These are phyloP conservation scores for Lotmaria passim DNA, from an alignment of 208 protist genomes.

Conservation along the genomic window DNA sequence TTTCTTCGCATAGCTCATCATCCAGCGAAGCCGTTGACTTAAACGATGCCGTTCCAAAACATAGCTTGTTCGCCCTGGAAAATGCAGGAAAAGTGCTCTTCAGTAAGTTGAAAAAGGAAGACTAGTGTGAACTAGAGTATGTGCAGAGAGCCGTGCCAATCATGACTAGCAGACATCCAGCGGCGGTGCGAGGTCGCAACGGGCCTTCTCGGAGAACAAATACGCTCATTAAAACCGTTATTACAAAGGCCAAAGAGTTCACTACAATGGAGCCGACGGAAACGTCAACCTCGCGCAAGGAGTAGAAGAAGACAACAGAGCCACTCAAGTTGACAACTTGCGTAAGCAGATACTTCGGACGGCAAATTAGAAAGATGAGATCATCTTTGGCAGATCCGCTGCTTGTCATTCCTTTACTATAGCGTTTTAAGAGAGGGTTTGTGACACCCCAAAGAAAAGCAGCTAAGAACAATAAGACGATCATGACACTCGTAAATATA, in stretches of 20 bases:
- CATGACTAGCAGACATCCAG: conserved; percentile 71
- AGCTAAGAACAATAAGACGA: conserved; percentile 67
- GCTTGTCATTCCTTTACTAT: conserved; percentile 67
- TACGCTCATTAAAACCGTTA: conserved; percentile 79
- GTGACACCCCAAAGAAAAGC: conserved; percentile 86
- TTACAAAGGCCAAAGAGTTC: conserved; percentile 85
- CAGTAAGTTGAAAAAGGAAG: no score
- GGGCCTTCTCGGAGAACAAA: conserved; percentile 69
- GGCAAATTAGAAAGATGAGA: conserved; percentile 54
- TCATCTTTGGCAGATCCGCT: conserved; percentile 64
- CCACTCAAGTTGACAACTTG: conserved; percentile 76
- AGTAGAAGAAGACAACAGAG: conserved; percentile 81
- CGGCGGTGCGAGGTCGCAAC: conserved; percentile 42
- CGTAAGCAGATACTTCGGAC: conserved; percentile 75
- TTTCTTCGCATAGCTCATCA: no score
- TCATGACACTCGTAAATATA: conserved; percentile 44
- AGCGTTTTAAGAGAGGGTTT: conserved; percentile 85
- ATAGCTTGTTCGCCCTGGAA: no score
- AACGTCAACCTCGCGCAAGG: conserved; percentile 76
- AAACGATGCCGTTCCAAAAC: no score
- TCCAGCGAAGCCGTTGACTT: no score
- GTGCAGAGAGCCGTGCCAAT: conserved; percentile 79
- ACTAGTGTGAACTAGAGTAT: conserved; percentile 36
- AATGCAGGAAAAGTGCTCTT: background rate
- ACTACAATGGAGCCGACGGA: conserved; percentile 82